A percentile compares a stretch with the other conserved stretches of the same genome.
These are phyloP conservation scores for Sutorius eximius DNA, from an alignment of 1,284 basidiomycete genomes.

Conservation along the genomic window DNA sequence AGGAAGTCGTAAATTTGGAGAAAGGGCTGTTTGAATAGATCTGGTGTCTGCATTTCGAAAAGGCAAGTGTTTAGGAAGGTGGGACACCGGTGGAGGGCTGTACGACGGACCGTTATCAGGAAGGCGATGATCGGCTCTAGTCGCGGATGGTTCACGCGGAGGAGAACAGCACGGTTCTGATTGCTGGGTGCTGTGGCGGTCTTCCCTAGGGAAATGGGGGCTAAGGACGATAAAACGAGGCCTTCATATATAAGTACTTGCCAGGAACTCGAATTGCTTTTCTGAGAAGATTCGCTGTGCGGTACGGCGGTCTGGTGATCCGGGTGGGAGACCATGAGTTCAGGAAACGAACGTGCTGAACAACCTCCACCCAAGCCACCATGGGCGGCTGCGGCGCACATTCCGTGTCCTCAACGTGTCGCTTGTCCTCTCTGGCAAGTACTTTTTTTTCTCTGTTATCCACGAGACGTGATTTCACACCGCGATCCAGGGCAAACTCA, in stretches of 20 bases:
- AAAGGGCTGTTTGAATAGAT: conserved; percentile 36
- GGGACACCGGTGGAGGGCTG: conserved; percentile 24
- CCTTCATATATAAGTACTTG: conserved; percentile 26
- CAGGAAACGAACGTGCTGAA: conserved; percentile 23
- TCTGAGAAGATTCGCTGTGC: conserved; percentile 28
- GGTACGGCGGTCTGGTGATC: conserved; percentile 31
- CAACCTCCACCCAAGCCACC: conserved; percentile 1
- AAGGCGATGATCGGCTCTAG: conserved; percentile 35
- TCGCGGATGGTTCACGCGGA: conserved; percentile 25
- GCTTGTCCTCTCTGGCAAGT: not conserved
- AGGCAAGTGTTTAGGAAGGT: conserved; percentile 30
- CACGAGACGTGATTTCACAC: conserved; percentile 14
- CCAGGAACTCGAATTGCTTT: conserved; percentile 28
- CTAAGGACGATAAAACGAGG: conserved; percentile 22
- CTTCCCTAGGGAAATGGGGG: conserved; percentile 30
- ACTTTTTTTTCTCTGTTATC: not conserved
- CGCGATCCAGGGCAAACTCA: conserved; percentile 13
- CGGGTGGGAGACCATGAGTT: conserved; percentile 33
- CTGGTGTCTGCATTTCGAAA: conserved; percentile 32
- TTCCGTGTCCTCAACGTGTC: conserved; percentile 21
- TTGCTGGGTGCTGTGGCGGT: conserved; percentile 25
- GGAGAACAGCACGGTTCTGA: conserved; percentile 23
- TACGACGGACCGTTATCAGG: conserved; percentile 35
- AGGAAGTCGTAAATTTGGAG: conserved; percentile 37
- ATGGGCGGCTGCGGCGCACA: conserved; percentile 11